These are phyloP conservation scores for Pseudogymnoascus destructans DNA, from an alignment of 2,329 filamentous ascomycete genomes.

Conservation along the genomic window DNA sequence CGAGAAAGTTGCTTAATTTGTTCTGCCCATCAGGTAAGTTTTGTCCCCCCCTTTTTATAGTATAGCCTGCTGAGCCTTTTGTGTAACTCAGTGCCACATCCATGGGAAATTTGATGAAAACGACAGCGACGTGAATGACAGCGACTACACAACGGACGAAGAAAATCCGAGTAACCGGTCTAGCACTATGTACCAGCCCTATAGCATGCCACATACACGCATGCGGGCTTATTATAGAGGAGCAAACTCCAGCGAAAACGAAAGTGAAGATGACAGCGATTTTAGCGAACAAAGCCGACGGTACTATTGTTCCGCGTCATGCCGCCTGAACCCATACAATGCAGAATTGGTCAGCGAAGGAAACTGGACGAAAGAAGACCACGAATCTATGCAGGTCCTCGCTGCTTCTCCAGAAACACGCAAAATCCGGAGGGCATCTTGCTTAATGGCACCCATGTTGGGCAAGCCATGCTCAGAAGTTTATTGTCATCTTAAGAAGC, in stretches of 20 bases:
- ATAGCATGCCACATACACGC: not conserved
- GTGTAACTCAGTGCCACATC: not conserved
- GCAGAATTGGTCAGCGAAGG: not conserved
- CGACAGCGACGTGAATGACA: not conserved
- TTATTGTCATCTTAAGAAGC: not conserved
- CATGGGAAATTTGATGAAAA: not conserved
- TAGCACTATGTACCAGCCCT: not conserved
- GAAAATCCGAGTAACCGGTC: too few relatives aligned
- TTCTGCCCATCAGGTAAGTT: slow-evolving; percentile 1
- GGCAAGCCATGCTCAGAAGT: not conserved
- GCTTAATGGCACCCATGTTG: not conserved
- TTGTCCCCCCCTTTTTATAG: not conserved
- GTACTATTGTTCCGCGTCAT: not conserved
- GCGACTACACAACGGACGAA: not conserved
- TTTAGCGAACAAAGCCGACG: not conserved
- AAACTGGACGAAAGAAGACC: not conserved
- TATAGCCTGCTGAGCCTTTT: not conserved
- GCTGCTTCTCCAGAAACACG: not conserved
- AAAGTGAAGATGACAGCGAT: not conserved
- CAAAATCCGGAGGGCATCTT: not conserved
- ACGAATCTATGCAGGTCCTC: not conserved
- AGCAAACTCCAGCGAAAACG: not conserved
- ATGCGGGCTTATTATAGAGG: not conserved
- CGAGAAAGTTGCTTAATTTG: not conserved
- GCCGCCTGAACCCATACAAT: not conserved